A percentile compares a stretch with the other conserved stretches of the same genome.
These are phyloP conservation scores for Podosphaera xanthii DNA, from an alignment of 2,329 filamentous ascomycete genomes.

Conservation along the genomic window DNA sequence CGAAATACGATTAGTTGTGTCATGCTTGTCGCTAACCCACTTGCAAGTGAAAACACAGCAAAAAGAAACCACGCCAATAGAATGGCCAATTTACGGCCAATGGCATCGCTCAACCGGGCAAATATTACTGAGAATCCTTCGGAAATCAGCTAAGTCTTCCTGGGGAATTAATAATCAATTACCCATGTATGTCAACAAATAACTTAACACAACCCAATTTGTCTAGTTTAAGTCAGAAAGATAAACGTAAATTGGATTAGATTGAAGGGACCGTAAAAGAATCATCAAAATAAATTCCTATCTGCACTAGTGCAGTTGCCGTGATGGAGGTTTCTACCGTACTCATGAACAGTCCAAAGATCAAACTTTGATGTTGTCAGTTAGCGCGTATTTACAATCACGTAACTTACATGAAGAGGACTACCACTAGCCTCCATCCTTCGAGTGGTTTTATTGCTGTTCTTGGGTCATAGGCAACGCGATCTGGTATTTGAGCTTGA, in stretches of 20 bases:
- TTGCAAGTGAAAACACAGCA: conserved; percentile 31
- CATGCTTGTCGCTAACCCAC: conserved; percentile 24
- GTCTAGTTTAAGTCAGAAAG: not conserved
- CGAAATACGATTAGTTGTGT: conserved; percentile 18
- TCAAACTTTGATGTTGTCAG: conserved; percentile 18
- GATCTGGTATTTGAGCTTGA: too few relatives aligned
- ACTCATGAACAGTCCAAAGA: conserved; percentile 31
- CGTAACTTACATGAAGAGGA: conserved; percentile 1
- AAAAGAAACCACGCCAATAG: conserved; percentile 28
- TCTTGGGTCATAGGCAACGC: not conserved
- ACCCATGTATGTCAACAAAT: conserved; percentile 1
- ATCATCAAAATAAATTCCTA: conserved; percentile 12
- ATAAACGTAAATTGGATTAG: not conserved
- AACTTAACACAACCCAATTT: conserved; percentile 2
- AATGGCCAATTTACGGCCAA: conserved; percentile 30
- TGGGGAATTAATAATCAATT: not conserved
- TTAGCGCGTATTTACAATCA: not conserved
- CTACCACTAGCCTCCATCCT: not conserved
- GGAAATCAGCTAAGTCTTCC: not conserved
- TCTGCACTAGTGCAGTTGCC: conserved; percentile 32
- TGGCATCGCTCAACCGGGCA: conserved; percentile 29
- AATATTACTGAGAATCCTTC: conserved; percentile 22
- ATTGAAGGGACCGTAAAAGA: not conserved
- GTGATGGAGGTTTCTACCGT: conserved; percentile 37
- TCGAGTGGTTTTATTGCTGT: not conserved